Percentiles rank a stretch among this genome's conserved stretches.
These are phyloP conservation scores for Calvatia gigantea DNA, from an alignment of 768 basidiomycete species.

Conservation along the genomic window DNA sequence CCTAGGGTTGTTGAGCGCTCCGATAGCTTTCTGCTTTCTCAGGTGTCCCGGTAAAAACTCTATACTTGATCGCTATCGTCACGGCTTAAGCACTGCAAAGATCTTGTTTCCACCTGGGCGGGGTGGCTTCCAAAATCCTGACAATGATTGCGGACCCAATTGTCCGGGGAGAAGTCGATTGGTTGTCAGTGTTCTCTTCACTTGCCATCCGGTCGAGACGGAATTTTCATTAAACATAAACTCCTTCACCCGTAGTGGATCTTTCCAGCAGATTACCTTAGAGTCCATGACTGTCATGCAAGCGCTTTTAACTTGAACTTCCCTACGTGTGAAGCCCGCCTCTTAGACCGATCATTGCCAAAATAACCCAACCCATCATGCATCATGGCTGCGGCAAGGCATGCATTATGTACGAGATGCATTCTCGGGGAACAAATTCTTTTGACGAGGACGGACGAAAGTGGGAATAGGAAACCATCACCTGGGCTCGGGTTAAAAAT, in stretches of 20 bases:
- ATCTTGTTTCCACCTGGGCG: no score
- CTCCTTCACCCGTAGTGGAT: no score
- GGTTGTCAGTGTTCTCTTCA: no score
- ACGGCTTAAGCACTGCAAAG: neutral
- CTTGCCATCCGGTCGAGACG: no score
- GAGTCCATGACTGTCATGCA: neutral
- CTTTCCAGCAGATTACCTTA: no score
- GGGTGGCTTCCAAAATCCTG: no score
- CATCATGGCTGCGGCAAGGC: constrained; percentile 4
- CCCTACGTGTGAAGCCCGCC: neutral
- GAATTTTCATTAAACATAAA: no score
- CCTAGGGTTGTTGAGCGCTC: no score
- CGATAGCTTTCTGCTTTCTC: neutral
- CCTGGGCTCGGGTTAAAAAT: neutral
- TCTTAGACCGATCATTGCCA: constrained; percentile 1
- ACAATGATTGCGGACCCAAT: neutral
- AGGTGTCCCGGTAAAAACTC: neutral
- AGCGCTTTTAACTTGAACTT: neutral
- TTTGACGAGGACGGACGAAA: neutral
- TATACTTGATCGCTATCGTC: neutral
- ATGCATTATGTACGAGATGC: neutral
- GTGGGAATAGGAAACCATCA: neutral
- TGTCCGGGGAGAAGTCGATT: neutral
- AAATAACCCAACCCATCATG: neutral
- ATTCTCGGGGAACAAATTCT: neutral